Base-by-base conservation (phyloP, 2,329 filamentous ascomycete species). In the Aspergillus amoenus region DNA sequence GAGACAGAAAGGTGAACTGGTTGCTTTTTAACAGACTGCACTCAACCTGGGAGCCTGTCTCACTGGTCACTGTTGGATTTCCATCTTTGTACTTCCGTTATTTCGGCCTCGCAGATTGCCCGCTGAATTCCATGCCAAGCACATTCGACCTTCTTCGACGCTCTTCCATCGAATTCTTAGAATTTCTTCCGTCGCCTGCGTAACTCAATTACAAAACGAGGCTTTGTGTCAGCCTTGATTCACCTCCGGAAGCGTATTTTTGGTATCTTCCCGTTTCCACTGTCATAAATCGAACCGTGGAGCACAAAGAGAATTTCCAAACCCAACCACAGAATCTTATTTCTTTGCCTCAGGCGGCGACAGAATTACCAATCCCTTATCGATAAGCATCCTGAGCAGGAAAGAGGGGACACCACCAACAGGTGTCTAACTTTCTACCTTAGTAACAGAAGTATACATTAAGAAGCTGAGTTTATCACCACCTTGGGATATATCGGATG, bases 161-260 rank as follows among this genome's bases (percentile, higher is more conserved):
- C 32, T 15, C 50, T 74, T 74, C 71, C 66, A 70, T 60, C 53
- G n/a, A n/a, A 45, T 72, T 72, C 70, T 42, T 57, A 57, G 52
- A 46, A 48, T 55, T 72, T 70, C 45, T 53, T 49, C 32, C 58
- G 56, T 64, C 57, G 57, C 57, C 18, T 41, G 7, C 34, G 62
- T 62, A 60, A 63, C 57, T 58, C 5, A 11, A 21, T 46, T 34
- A 54, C 52, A 47, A 47, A 11, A 52, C 39, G 30, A 32, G 22
- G 4, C 24, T 13, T 12, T 39, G 22, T 45, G 22, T 24, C 22
- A 15, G 12, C 18, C 22, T 50, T 50, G 21, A 7, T 15, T 41
- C 15, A 11, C 34, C 4, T 50, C 9, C 9, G 6, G 21, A 6
- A 24, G 15, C 21, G 46, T 51, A 43, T 17, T 44, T 56, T 43